A percentile compares a stretch with the other conserved stretches of the same genome.
These are phyloP conservation scores for Apostasia ramifera DNA, from an alignment of 106 monocot species.

Conservation along the genomic window DNA sequence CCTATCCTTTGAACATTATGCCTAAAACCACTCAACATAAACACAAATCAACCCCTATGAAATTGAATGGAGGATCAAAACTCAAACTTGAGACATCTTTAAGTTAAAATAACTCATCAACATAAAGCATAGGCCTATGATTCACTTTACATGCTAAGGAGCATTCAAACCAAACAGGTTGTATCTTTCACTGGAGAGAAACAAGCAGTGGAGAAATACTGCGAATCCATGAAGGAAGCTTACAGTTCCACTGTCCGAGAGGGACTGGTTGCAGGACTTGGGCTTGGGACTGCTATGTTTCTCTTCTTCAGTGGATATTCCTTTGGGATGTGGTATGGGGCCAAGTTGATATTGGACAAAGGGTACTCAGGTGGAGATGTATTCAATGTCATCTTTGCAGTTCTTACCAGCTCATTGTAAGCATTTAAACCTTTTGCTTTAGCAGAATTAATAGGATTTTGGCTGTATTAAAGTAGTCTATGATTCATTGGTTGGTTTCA, in stretches of 20 bases:
- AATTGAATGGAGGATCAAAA: no score
- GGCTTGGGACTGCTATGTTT: constrained; percentile 36
- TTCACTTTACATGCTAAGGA: neutral
- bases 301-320: constrained; percentile 50
- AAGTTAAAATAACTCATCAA: no score
- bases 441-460: neutral
- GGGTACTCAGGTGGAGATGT: constrained; percentile 53
- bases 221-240: constrained; percentile 25
- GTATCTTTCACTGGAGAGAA: constrained; percentile 67
- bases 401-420: constrained; percentile 65
- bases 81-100: no score
- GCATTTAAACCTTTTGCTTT: constrained; percentile 3
- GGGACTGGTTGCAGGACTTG: constrained; percentile 46
- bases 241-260: constrained; percentile 42
- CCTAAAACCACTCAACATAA: no score
- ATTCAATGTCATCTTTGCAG: constrained; percentile 57
- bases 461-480: no score
- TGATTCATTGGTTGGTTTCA: no score
- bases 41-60: no score
- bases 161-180: constrained; percentile 28
- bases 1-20: no score
- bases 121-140: no score
- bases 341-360: constrained; percentile 42
- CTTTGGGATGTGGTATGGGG: constrained; percentile 64
- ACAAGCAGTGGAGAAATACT: constrained; percentile 38